Evolutionary conservation across 257 asterid species (phyloP), one percentile per base, ranked within the genome.

Genomic region (Solanum chilense): DNA sequence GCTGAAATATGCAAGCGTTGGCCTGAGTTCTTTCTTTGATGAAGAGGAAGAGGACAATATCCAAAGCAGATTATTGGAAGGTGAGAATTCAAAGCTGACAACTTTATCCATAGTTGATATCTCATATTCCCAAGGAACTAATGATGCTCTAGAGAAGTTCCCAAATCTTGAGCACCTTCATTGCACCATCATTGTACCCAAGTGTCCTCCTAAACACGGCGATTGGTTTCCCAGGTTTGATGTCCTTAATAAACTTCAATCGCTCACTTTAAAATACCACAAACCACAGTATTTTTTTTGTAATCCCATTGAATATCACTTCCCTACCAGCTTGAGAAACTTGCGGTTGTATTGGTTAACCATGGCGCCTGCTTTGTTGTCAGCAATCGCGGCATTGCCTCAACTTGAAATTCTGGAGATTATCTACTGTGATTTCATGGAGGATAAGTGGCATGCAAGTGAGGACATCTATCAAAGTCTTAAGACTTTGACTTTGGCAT

Each of bases 211-310:
- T 12, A 18, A 4, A 42, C 12, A 21, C 4, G 1, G 12, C 69
- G 0, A 35, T 12, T 41, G 60, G 12, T 60, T 42, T 29, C 87
- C 84, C 8, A 62, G 12, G 39, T 15, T 87, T 5, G 71, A 49
- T 64, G 27, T 45, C 41, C 86, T 87, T 64, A 9, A 27, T 23
- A 58, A 45, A 25, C 70, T 82, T 16, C n/a, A 81, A 13, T 47
- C 37, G 13, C 64, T 86, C 41, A 1, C 21, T 29, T 71, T 18
- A 49, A 2, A 29, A 16, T 80, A 25, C 35, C 0, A 45, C 1
- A 13, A 13, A 2, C 5, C 49, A 10, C 11, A 1, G 14, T 0
- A 10, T 0, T 0, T 0, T 44, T 12, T 3, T 45, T 5, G 0
- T 45, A 3, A 1, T 1, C 18, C 44, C 8, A 23, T 0, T 7